Evolutionary conservation across 2,329 filamentous ascomycete species (phyloP).

Genomic region (Penicillium sp.): DNA sequence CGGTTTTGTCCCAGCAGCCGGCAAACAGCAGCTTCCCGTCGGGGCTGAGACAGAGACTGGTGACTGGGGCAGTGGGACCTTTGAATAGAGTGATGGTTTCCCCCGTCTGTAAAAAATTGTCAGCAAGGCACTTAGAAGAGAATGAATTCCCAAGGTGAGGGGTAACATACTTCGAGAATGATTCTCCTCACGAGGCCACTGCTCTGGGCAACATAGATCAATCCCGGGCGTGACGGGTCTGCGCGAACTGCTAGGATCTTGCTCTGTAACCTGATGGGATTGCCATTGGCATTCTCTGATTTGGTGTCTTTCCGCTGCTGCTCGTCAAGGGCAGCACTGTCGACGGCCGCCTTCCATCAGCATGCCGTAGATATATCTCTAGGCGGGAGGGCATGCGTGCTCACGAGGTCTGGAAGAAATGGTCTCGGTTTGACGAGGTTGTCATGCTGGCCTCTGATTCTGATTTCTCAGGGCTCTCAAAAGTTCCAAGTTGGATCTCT

Average conservation of each 20-base stretch:
- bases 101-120: slow-evolving; percentile 42
- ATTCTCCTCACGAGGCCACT: slow-evolving; percentile 78
- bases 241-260: slow-evolving; percentile 78
- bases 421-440: slow-evolving; percentile 71
- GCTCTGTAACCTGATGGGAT: slow-evolving; percentile 77
- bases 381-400: slow-evolving; percentile 31
- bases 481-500: slow-evolving; percentile 10
- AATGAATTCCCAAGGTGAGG: slow-evolving; percentile 11
- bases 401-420: slow-evolving; percentile 94
- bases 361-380: neutral
- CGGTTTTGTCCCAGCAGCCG: slow-evolving; percentile 90
- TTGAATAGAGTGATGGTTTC: slow-evolving; percentile 60
- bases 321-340: slow-evolving; percentile 54
- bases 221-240: slow-evolving; percentile 66
- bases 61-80: slow-evolving; percentile 79
- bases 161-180: slow-evolving; percentile 70
- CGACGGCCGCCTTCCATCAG: neutral
- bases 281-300: slow-evolving; percentile 80
- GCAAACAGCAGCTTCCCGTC: slow-evolving; percentile 70
- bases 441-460: slow-evolving; percentile 53
- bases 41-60: slow-evolving; percentile 70
- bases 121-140: slow-evolving; percentile 14
- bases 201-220: slow-evolving; percentile 82
- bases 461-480: too few relatives aligned
- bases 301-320: slow-evolving; percentile 69